A percentile compares a stretch with the other conserved stretches of the same genome.
Conservation (phyloP, 768 basidiomycete species). For the Termitomyces bulborhizus region DNA sequence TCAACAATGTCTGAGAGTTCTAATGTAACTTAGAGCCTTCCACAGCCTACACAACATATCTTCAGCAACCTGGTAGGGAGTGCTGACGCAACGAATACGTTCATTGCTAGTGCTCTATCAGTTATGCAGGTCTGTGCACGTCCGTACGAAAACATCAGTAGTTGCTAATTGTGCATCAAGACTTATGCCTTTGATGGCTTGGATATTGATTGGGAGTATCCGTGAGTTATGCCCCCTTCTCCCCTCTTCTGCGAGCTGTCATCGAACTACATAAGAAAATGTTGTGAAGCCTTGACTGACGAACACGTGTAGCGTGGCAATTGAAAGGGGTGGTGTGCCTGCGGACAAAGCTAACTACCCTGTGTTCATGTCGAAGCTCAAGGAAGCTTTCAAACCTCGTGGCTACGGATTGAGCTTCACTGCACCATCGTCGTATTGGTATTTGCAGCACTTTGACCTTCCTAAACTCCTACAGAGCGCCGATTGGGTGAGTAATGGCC, state of each 20-base stretch:
- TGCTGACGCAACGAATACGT: neutral
- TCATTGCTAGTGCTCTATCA: neutral
- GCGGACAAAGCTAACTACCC: neutral
- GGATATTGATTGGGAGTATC: slow-evolving; percentile 1
- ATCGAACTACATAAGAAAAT: neutral
- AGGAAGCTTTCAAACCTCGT: neutral
- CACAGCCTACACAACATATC: neutral
- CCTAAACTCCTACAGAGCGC: neutral
- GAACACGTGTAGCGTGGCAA: neutral
- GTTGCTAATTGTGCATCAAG: neutral
- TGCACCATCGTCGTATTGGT: slow-evolving; percentile 1
- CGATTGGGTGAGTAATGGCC: neutral
- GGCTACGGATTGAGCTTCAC: neutral
- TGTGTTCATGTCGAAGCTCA: neutral
- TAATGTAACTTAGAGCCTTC: neutral
- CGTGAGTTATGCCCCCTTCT: neutral
- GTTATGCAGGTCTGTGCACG: neutral
- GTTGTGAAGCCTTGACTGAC: neutral
- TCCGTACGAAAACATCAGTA: neutral
- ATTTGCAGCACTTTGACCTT: neutral
- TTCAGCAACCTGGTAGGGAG: neutral
- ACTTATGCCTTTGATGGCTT: neutral
- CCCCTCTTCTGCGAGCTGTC: neutral
- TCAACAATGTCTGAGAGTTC: neutral
- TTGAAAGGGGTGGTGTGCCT: neutral